These are phyloP conservation scores for Podospora appendiculata DNA, from an alignment of 495 filamentous ascomycete genomes.

Conservation along the genomic window DNA sequence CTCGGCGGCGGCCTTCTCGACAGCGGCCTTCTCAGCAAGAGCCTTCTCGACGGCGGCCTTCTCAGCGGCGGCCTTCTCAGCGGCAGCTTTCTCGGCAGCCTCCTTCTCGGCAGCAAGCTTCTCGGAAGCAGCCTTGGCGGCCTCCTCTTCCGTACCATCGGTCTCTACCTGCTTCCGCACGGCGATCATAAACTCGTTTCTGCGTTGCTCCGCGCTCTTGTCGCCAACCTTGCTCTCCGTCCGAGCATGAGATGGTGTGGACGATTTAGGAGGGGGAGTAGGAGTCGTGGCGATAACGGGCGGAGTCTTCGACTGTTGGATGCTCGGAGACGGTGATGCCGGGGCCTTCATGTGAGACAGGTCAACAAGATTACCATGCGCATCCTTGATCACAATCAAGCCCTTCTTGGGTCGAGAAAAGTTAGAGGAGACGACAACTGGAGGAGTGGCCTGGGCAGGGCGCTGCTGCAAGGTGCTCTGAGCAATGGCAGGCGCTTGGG, in stretches of 20 bases:
- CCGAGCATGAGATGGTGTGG: slow-evolving; percentile 37
- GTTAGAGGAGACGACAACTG: slow-evolving; percentile 46
- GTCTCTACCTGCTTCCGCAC: slow-evolving; percentile 34
- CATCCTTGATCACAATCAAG: slow-evolving; percentile 69
- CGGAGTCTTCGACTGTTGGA: slow-evolving; percentile 44
- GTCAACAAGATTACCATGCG: slow-evolving; percentile 55
- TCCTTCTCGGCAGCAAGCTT: slow-evolving; percentile 37
- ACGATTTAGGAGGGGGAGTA: slow-evolving; percentile 41
- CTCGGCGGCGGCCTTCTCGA: slow-evolving; percentile 32
- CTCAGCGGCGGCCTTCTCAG: slow-evolving; percentile 33
- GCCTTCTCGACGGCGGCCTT: slow-evolving; percentile 36
- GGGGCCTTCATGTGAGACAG: slow-evolving; percentile 29
- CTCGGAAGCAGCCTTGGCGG: slow-evolving; percentile 41
- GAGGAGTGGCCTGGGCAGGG: slow-evolving; percentile 48
- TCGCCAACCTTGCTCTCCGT: slow-evolving; percentile 38
- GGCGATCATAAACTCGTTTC: slow-evolving; percentile 44
- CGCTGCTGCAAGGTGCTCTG: slow-evolving; percentile 41
- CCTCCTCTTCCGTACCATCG: slow-evolving; percentile 35
- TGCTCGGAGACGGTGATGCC: slow-evolving; percentile 38
- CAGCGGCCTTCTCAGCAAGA: slow-evolving; percentile 57
- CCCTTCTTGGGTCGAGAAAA: slow-evolving; percentile 56
- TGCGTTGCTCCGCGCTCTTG: slow-evolving; percentile 44
- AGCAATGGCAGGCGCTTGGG: slow-evolving; percentile 35
- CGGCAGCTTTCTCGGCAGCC: slow-evolving; percentile 45
- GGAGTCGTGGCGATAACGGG: slow-evolving; percentile 45